Conservation (phyloP, 768 basidiomycete species). For the Peribolospora baueri region DNA sequence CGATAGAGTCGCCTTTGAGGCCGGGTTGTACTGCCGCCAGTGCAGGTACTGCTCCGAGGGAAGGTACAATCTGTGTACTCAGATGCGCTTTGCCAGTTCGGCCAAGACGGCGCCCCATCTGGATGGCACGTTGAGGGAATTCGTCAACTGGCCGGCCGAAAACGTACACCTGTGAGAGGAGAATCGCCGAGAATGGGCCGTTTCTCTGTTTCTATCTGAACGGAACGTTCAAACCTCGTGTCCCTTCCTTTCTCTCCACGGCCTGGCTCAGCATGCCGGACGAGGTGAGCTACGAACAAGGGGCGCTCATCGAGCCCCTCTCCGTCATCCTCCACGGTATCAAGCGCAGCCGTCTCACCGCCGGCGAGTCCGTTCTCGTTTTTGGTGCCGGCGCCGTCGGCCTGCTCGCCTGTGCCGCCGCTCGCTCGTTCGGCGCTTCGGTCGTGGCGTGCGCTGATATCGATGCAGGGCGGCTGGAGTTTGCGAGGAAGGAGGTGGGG, state of each 20-base stretch:
- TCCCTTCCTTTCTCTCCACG: conserved; percentile 8
- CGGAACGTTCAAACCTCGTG: conserved; percentile 2
- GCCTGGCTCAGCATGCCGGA: too few relatives aligned
- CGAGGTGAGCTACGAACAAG: conserved; percentile 47
- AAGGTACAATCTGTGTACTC: conserved; percentile 78
- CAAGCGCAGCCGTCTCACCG: conserved; percentile 23
- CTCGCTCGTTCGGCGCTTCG: conserved; percentile 37
- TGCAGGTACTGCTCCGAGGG: conserved; percentile 27
- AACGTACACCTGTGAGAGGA: conserved; percentile 30
- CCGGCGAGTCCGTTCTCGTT: conserved; percentile 52
- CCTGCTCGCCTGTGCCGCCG: conserved; percentile 39
- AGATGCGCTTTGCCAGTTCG: conserved; percentile 66
- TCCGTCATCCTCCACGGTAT: conserved; percentile 55
- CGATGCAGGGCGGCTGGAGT: too few relatives aligned
- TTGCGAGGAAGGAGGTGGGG: too few relatives aligned
- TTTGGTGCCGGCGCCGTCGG: conserved; percentile 88
- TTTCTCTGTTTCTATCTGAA: neutral
- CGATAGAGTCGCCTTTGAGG: conserved; percentile 79
- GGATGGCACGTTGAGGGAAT: conserved; percentile 69
- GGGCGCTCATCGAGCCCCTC: conserved; percentile 77
- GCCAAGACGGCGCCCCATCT: conserved; percentile 81
- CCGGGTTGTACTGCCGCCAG: conserved; percentile 61
- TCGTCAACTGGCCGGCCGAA: conserved; percentile 61
- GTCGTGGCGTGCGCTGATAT: conserved; percentile 19
- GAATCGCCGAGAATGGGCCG: too few relatives aligned